phyloP scores from a whole-genome alignment of 1,284 basidiomycete genomes.

The Naganishia albida region DNA sequence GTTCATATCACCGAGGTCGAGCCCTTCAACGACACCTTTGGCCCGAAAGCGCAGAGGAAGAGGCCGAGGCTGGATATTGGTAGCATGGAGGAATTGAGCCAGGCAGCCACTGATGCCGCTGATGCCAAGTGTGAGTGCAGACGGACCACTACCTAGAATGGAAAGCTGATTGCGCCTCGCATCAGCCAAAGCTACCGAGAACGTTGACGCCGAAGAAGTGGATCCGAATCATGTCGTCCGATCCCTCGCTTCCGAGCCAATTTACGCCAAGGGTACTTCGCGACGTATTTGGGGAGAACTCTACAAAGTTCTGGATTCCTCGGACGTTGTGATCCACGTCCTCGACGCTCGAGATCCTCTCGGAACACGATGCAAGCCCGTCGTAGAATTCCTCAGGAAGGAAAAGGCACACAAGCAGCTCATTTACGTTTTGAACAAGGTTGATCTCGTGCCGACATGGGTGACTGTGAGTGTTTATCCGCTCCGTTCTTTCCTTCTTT shows the following conservation, averaged over 20 bases:
- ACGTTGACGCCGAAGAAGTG: slow-evolving; percentile 37
- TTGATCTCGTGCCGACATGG: slow-evolving; percentile 98
- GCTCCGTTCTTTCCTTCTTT: slow-evolving; percentile 28
- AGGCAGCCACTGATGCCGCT: slow-evolving; percentile 59
- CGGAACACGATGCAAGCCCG: slow-evolving; percentile 94
- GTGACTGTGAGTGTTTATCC: slow-evolving; percentile 74
- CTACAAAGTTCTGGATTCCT: slow-evolving; percentile 99
- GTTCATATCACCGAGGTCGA: slow-evolving; percentile 92
- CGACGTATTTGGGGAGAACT: slow-evolving; percentile 95
- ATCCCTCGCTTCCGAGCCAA: slow-evolving; percentile 65
- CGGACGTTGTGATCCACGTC: slow-evolving; percentile 93
- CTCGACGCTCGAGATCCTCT: slow-evolving; percentile 94
- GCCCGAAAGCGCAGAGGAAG: slow-evolving; percentile 89
- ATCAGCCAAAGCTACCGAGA: slow-evolving; percentile 46
- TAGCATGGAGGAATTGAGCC: slow-evolving; percentile 81
- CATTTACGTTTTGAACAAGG: slow-evolving; percentile 96
- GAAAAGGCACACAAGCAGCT: slow-evolving; percentile 98
- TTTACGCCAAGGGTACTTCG: slow-evolving; percentile 89
- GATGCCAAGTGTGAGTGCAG: slow-evolving; percentile 26
- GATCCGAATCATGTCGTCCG: slow-evolving; percentile 43
- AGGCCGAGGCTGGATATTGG: slow-evolving; percentile 78
- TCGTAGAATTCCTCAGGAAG: slow-evolving; percentile 89
- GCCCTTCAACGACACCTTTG: slow-evolving; percentile 87
- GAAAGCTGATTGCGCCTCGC: neutral
- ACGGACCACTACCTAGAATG: neutral